Conservation (phyloP, 257 asterid species). For the Mentha longifolia region DNA sequence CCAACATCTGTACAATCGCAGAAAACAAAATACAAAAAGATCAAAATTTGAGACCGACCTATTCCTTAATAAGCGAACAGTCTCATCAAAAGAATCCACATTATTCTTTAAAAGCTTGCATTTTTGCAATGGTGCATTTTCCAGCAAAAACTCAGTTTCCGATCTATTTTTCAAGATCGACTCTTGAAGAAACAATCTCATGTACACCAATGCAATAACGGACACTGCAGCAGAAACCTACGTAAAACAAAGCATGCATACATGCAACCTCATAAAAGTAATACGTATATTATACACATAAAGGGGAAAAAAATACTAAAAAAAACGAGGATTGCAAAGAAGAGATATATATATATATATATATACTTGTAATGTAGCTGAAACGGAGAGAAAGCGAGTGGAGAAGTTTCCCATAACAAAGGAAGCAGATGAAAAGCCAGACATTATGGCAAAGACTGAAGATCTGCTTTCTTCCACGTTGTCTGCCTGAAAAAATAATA, state of each 20-base stretch:
- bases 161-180: conserved; percentile 39
- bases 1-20: no score
- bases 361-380: conserved; percentile 66
- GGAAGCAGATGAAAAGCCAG: conserved; percentile 72
- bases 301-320: no score
- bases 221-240: conserved; percentile 72
- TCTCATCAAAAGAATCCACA: conserved; percentile 57
- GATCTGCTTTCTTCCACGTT: conserved; percentile 67
- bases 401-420: conserved; percentile 75
- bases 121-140: conserved; percentile 52
- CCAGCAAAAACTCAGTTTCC: conserved; percentile 59
- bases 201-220: conserved; percentile 57
- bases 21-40: no score
- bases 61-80: conserved; percentile 55
- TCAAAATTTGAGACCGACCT: conserved; percentile 48
- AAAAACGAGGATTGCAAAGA: background rate
- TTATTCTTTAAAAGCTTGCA: conserved; percentile 47
- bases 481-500: conserved; percentile 74
- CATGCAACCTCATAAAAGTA: background rate
- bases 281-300: no score
- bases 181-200: conserved; percentile 73
- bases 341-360: no score
- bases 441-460: conserved; percentile 69
- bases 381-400: conserved; percentile 71
- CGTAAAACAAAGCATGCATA: background rate